Evolutionary conservation across 495 filamentous ascomycete genomes (phyloP), one percentile per base, ranked within the genome.

Genomic region (Aspergillus leporis): DNA sequence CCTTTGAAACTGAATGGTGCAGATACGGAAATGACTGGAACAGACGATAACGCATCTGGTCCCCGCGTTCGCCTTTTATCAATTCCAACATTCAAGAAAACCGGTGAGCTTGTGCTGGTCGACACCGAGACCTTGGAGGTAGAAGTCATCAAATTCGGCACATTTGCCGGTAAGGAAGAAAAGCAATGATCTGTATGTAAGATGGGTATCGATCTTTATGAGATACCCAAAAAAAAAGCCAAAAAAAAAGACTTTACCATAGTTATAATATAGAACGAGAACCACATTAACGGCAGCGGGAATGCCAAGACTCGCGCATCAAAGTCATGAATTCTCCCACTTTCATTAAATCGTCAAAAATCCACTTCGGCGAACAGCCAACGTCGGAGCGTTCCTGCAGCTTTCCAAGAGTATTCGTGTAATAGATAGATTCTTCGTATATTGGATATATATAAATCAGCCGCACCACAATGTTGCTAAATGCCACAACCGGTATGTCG

Each of bases 41-140:
- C 62, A 7, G 64, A 61, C 2, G 68, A 70, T n/a, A 49, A 60
- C 8, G 75, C 82, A 0, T 73, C 84, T 19, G 83, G 83, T 0
- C 86, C 95, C 61, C 70, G 73, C 49, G 90, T 95, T 14, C 80
- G 92, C 30, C 71, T 98, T 13, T 73, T 98, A 13, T 74, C 88
- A 4, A 81, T 98, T 40, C 94, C 94, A 2, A 89, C 79, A 34
- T 98, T 97, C 66, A 80, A 82, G 1, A 82, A 89, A 53, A 96
- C 90, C 0, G 85, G 87, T 1, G 88, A 95, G 70, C 65, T 97
- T n/a, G 82, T 98, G 12, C 59, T 98, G 61, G 77, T 98, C 12
- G 93, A 98, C 74, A 76, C 84, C 41, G 92, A 97, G 69, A 95
- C 90, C 7, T 71, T 98, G 62, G 88, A 90, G 54, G 82, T 84